A percentile compares a stretch with the other conserved stretches of the same genome.
These are phyloP conservation scores for Trichoderma atroviride DNA, from an alignment of 2,329 filamentous ascomycete species.

Conservation along the genomic window DNA sequence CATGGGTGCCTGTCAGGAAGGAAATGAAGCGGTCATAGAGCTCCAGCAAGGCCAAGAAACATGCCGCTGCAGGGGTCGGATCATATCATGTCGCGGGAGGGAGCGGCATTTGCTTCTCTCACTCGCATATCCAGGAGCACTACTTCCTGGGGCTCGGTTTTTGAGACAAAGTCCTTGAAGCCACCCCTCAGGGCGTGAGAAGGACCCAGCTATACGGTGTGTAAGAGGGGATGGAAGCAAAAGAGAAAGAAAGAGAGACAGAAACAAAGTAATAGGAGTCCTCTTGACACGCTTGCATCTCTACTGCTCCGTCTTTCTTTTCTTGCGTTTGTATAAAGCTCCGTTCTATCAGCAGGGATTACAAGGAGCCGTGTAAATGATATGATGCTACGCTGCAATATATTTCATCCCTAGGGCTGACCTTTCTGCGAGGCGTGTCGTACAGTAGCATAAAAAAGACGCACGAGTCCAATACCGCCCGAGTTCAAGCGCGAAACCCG, in stretches of 20 bases:
- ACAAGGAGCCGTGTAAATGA: not conserved
- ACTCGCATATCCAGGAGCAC: constrained; percentile 1
- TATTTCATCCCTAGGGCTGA: not conserved
- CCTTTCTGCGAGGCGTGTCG: not conserved
- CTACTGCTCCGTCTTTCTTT: not conserved
- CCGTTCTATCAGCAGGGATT: not conserved
- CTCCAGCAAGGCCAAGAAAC: constrained; percentile 9
- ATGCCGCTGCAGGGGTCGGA: constrained; percentile 3
- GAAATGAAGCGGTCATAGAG: constrained; percentile 23
- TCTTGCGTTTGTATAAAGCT: not conserved
- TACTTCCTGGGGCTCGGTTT: not conserved
- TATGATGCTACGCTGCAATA: not conserved
- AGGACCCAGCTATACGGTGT: not conserved
- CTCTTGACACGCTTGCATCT: not conserved
- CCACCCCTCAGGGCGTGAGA: not conserved
- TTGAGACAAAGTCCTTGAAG: not conserved
- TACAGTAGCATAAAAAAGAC: not conserved
- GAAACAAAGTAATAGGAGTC: not conserved
- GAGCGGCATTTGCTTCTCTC: constrained; percentile 15
- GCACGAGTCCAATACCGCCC: not conserved
- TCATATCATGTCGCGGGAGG: constrained; percentile 16
- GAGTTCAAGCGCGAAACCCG: constrained; percentile 1
- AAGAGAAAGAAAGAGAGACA: not conserved
- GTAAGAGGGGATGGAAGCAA: not conserved
- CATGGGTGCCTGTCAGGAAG: not conserved